Evolutionary conservation across 2,329 filamentous ascomycete genomes (phyloP), one percentile per base, ranked within the genome.

Genomic region (Colletotrichum cereale): DNA sequence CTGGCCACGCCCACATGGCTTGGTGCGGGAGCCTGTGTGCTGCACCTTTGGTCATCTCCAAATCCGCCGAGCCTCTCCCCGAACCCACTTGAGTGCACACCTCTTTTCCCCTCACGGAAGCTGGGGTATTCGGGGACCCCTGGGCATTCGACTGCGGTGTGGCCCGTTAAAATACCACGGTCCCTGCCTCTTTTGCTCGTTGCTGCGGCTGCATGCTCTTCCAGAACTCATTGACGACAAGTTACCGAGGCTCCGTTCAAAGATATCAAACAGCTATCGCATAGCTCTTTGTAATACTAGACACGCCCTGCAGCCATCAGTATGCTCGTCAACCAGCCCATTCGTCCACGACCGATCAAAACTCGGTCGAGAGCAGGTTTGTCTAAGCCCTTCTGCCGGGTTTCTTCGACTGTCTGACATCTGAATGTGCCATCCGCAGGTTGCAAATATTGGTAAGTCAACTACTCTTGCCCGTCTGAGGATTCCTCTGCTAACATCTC

Each of bases 321-420:
- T 29, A 73, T 73, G 72, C 69, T 73, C 21, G 71, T 73, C 47
- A 69, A 68, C 31, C 71, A 73, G 40, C 66, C 72, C 29, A 52
- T 73, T 14, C 72, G 71, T 47, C 72, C 72, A 16, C 66, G 71
- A 21, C 70, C 72, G 50, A 65, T 73, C 47, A 73, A 73, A 62
- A 73, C 70, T 57, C 66, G 72, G 56, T 73, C 72, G 14, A 70
- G 72, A 73, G 72, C 72, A 73, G 72, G 72, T 73, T 66, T 47
- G 72, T 72, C 29, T 18, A 36, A 60, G 53, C 62, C 57, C 60
- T 36, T 24, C 58, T 24, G 24, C 42, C 42, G 34, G 36, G 66
- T 40, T 34, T 26, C 16, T 3, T 60, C 53, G 6, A 26, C 26
- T 44, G n/a, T 65, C 72, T 73, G 57, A 73, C 68, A 40, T 52